Evolutionary conservation across 2,329 filamentous ascomycete genomes (phyloP).

Genomic region (Colletotrichum sp.): DNA sequence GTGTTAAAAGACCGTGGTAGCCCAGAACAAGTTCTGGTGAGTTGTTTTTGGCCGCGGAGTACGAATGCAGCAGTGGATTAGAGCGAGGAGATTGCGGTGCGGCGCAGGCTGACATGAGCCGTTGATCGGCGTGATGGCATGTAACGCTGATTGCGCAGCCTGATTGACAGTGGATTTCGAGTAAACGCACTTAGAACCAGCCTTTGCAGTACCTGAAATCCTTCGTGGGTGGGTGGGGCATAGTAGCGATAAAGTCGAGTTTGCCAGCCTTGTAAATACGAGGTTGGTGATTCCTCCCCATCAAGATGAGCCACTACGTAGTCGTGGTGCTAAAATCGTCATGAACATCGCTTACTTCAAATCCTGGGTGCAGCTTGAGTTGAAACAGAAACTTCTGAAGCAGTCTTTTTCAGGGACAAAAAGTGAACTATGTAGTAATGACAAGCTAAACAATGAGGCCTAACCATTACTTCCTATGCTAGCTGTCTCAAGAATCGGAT

Average conservation of each 20-base stretch:
- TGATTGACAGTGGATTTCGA: neutral
- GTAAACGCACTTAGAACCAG: neutral
- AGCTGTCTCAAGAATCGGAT: too few species aligned
- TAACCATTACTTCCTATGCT: neutral
- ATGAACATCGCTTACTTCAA: neutral
- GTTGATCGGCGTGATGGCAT: neutral
- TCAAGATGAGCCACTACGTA: neutral
- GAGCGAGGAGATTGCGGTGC: neutral
- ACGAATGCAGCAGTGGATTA: neutral
- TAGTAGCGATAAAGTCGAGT: neutral
- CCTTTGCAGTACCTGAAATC: neutral
- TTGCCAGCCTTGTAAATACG: neutral
- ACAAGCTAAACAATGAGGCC: neutral
- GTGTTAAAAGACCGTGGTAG: neutral
- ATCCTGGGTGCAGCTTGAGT: accelerated
- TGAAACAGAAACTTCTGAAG: neutral
- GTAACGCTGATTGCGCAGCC: neutral
- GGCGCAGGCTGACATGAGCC: neutral
- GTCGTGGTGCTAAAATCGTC: neutral
- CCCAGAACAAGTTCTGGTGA: neutral
- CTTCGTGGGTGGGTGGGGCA: neutral
- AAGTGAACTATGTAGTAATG: neutral
- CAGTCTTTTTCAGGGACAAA: neutral
- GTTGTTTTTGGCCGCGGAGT: neutral
- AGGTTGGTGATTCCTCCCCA: neutral